Evolutionary conservation across 148 eudicot genomes (phyloP).

Genomic region (Diospyros kaki): DNA sequence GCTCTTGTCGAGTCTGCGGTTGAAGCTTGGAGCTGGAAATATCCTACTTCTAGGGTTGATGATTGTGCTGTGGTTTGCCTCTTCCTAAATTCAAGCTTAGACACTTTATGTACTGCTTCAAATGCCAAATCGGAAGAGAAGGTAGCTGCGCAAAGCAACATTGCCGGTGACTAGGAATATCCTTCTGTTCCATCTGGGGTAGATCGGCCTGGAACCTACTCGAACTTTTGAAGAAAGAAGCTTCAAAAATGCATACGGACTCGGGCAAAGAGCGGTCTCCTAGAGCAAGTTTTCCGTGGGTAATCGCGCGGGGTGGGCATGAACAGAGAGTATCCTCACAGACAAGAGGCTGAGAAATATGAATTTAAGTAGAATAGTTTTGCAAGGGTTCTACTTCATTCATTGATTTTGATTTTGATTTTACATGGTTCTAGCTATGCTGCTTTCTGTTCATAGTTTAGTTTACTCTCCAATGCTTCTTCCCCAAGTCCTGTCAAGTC

Average conservation of each 20-base stretch:
- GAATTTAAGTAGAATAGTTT: no score
- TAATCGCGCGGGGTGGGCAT: no score
- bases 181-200: slow-evolving; percentile 22
- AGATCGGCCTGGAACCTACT: slow-evolving; percentile 26
- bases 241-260: slow-evolving; percentile 21
- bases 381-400: no score
- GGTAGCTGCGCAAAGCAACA: slow-evolving; percentile 6
- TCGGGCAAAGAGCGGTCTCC: slow-evolving; percentile 18
- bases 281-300: no score
- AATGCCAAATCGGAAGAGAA: slow-evolving; percentile 27
- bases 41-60: slow-evolving; percentile 87
- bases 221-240: slow-evolving; percentile 24
- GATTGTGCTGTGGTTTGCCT: slow-evolving; percentile 94
- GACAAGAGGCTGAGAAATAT: no score
- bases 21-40: slow-evolving; percentile 67
- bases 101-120: slow-evolving; percentile 37
- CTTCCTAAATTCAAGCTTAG: slow-evolving; percentile 47
- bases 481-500: no score
- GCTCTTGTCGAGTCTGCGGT: slow-evolving; percentile 74
- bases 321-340: no score
- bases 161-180: slow-evolving; percentile 17
- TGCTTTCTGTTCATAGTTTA: no score
- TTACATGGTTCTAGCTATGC: no score
- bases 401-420: no score
- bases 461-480: no score